Base-by-base conservation (phyloP, 2,329 filamentous ascomycete genomes). In the Cercospora berteroae region DNA sequence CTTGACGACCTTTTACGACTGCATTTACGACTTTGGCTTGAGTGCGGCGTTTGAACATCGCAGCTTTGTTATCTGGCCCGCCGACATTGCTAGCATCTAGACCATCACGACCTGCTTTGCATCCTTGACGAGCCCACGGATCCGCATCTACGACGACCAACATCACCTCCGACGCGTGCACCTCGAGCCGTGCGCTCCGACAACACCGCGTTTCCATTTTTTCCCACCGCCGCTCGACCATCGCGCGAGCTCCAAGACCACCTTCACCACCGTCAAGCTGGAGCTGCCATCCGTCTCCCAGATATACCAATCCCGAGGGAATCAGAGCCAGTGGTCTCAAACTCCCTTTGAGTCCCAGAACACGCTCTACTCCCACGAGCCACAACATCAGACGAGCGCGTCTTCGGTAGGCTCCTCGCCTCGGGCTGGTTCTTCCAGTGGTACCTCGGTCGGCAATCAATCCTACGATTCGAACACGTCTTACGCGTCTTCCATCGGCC, bases 231-330 rank as follows among this genome's bases (percentile, higher is more conserved):
- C 62, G 68, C 67, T 72, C 69, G 69, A 62, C 68, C 63, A 36
- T 23, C 33, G 33, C 67, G 71, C 69, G 70, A 71, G 66, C 63
- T 42, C 9, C 67, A 63, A 64, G 64, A 5, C 58, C 23, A 55
- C 52, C 56, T 27, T 64, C 20, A 29, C 72, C 72, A 90, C 88
- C 91, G 92, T 88, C 90, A 95, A 94, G 86, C 92, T 96, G 92
- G 92, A 94, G 91, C 89, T 94, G 81, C 91, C 92, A 83, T 91
- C 91, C 83, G 90, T 93, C 79, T 90, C 90, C 78, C 89, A 92
- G 84, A 88, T 91, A 84, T 89, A 92, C 56, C 63, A 65, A 82
- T 88, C 89, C 87, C 89, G 91, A 88, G 90, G 89, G 84, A 85
- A 87, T 81, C 90, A 94, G 82, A 84, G 84, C 73, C 81, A 83